A percentile compares a stretch with the other conserved stretches of the same genome.
phyloP scores from a whole-genome alignment of 345 rosid genomes.

The Hirschfeldia incana region DNA sequence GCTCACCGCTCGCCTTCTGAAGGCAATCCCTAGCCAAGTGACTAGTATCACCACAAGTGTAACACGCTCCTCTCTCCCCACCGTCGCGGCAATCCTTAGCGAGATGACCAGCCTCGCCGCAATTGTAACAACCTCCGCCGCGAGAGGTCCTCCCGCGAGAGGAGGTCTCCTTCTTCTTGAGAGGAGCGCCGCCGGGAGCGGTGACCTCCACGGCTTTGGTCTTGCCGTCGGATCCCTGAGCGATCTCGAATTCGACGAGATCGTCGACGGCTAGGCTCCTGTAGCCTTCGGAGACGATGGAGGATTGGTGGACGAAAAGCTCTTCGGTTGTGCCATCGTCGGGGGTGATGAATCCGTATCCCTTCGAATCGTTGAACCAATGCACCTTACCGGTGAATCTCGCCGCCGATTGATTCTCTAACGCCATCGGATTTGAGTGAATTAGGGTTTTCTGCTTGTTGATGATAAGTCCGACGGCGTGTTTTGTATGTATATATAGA shows the following conservation, averaged over 20 bases:
- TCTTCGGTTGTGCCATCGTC: constrained; percentile 55
- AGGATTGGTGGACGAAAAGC: constrained; percentile 72
- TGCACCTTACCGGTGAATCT: constrained; percentile 61
- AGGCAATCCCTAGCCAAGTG: constrained; percentile 56
- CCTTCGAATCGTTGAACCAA: constrained; percentile 56
- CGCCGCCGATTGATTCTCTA: constrained; percentile 37
- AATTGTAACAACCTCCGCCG: constrained; percentile 38
- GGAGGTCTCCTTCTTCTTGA: constrained; percentile 35
- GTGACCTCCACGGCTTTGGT: constrained; percentile 51
- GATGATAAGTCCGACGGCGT: not conserved
- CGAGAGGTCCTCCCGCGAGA: constrained; percentile 32
- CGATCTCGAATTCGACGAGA: constrained; percentile 45
- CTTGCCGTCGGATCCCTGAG: constrained; percentile 42
- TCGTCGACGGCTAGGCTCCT: constrained; percentile 49
- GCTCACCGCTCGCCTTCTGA: constrained; percentile 17
- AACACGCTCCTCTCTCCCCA: constrained; percentile 28
- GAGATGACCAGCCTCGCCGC: constrained; percentile 39
- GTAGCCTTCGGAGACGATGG: constrained; percentile 62
- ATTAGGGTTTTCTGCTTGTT: constrained; percentile 11
- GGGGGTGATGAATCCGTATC: constrained; percentile 73
- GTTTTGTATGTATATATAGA: not conserved
- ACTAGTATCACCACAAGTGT: constrained; percentile 42
- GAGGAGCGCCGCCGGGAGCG: constrained; percentile 40
- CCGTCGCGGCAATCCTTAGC: constrained; percentile 40
- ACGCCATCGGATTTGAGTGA: constrained; percentile 25